Evolutionary conservation across 768 basidiomycete species (phyloP), one percentile per base, ranked within the genome.

Genomic region (Suillus americanus): DNA sequence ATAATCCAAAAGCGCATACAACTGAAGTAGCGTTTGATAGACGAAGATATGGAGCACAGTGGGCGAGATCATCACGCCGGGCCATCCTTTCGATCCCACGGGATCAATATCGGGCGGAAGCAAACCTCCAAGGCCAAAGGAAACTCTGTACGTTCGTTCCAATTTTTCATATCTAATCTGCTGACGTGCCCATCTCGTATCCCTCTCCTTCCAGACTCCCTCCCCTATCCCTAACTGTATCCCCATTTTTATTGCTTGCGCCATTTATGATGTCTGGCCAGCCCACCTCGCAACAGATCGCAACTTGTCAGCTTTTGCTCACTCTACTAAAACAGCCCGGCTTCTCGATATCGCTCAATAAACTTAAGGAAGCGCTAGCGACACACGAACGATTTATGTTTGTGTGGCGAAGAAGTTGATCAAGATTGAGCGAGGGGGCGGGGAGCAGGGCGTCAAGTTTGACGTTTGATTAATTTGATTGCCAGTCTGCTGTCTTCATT

Each of bases 391-490:
- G 18, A 73, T 93, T 14, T 94, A 91, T 70, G 86, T 81, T 2
- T 92, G 91, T 71, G 89, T 93, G n/a, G 92, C 89, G 18, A 94
- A 93, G 77, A 81, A 89, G 66, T 76, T 94, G 60, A 73, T 94
- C 65, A 89, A 85, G 75, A 91, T 93, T 67, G 91, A 93, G 60
- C 80, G 92, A 50, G 85, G 89, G 23, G 84, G 86, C 5, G 83
- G 90, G 40, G 90, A 91, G 72, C 91, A 94, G 72, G 80, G 87
- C 8, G 90, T 93, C 30, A 85, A 84, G 66, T 94, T 92, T 73
- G 88, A 91, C 73, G 68, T 85, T 55, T 88, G 64, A 69, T 41
- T 6, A 6, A 69, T 85, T 53, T 88, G 64, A 69, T 59, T 28
- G 6, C 28, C 3, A 6, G 14, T 3, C 23, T 59, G 25, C 9